Base-by-base conservation (phyloP, 805 yeast species). In the Kuraishia piskuri region DNA sequence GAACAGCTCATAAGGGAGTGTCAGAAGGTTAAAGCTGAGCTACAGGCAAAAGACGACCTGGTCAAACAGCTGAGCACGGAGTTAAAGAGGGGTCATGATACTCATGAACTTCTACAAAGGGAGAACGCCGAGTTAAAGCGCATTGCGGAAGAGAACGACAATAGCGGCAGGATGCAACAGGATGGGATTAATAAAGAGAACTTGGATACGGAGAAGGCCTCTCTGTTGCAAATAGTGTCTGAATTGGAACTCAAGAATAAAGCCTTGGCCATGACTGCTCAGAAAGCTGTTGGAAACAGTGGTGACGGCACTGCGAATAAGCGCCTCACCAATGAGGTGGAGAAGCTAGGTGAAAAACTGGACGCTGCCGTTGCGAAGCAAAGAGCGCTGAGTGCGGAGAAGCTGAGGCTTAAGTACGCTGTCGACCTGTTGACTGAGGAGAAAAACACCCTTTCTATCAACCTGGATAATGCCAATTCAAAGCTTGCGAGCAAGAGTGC, bases 361-460 rank as follows among this genome's bases (percentile, higher is more conserved):
- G 31, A 22, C n/a, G 26, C 19, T 22, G 74, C 79, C 0, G 70
- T 73, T 2, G 75, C 75, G 14, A 75, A 73, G 56, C 78, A 76
- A 54, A 60, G 80, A 44, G 57, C 68, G 1, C 59, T 73, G 44
- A 71, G 70, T 20, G 73, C 79, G 8, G 80, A 47, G 19, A 47
- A 47, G 25, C 31, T 22, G 31, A 20, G 73, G 55, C 58, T 75
- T n/a, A 65, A 73, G 2, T 74, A 71, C 57, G 62, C 71, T 2
- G 62, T 73, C 4, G 78, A 77, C 26, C 60, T 73, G 4, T 55
- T 71, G 7, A 62, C 61, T 19, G 68, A 69, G 21, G 80, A 77
- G 19, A 73, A 73, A 52, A 62, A 60, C 1, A 56, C 66, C 1
- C 55, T 76, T 46, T 70, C 67, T 48, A 50, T 67, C 21, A 74